Evolutionary conservation across 78 protist genomes (phyloP), one percentile per base, ranked within the genome.

Genomic region (Cavenderia fasciculata): DNA sequence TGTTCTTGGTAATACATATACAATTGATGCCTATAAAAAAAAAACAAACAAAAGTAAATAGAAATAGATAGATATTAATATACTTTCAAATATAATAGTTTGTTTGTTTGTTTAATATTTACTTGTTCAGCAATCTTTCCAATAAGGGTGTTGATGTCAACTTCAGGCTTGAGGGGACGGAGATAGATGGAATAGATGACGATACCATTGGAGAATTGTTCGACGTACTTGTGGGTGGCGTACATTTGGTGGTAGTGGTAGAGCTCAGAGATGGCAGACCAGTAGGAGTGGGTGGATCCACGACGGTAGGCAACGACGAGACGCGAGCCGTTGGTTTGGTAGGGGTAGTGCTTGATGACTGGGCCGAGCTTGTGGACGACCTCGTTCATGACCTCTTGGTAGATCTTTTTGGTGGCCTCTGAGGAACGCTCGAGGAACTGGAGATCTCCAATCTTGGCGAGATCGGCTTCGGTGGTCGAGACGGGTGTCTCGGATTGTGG

Each of bases 61-160:
- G 5, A 4, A 34, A 1, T 23, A 70, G 2, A 49, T 4, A 46
- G 1, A 16, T 31, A 38, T 56, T 52, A 38, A 10, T 57, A 31
- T 56, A 56, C 19, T 54, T 0, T 12, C 33, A 44, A 25, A 8
- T 4, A 40, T 19, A 1, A 43, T 19, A 65, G 16, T 25, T 29
- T 18, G 12, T 47, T 14, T 69, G 14, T 65, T n/a, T n/a, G 0
- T n/a, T 19, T 34, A 11, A 54, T 14, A 62, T 62, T 63, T 77
- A 77, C 87, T 63, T 77, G 87, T 63, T 77, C 87, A 77, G 87
- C 87, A 77, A 77, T 77, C 56, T 77, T 77, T 59, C 62, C 33
- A 63, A 77, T 77, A n/a, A 49, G 66, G 25, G 87, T 46, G 23
- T 77, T 77, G 56, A 77, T 77, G 23, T 77, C 87, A 63, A 77